Evolutionary conservation across 805 yeast genomes (phyloP).

Genomic region (Candida khao-thaluensis): DNA sequence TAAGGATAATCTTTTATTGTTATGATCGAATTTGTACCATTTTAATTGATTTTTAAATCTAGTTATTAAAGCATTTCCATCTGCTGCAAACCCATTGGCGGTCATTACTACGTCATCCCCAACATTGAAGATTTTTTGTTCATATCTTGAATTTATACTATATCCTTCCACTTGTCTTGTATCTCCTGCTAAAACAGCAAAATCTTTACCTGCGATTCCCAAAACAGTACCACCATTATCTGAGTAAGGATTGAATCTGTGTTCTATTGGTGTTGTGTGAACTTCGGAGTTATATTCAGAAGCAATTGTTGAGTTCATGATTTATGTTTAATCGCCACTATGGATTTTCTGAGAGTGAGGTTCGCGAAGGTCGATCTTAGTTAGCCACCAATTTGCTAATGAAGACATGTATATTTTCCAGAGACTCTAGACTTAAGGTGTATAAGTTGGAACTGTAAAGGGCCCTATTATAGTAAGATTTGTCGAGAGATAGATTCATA

Average conservation of each 20-base stretch:
- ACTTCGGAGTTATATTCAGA: slow-evolving; percentile 65
- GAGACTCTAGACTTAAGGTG: too few species aligned
- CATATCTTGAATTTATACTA: slow-evolving; percentile 88
- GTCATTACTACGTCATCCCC: slow-evolving; percentile 87
- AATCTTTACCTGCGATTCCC: slow-evolving; percentile 97
- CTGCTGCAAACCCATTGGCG: slow-evolving; percentile 97
- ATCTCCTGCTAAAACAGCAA: slow-evolving; percentile 95
- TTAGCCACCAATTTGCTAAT: too few species aligned
- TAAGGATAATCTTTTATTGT: slow-evolving; percentile 63
- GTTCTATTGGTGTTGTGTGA: slow-evolving; percentile 71
- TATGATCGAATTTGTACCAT: slow-evolving; percentile 92
- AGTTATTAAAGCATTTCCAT: slow-evolving; percentile 80
- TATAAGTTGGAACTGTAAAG: too few species aligned
- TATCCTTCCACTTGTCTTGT: slow-evolving; percentile 96
- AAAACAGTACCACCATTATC: slow-evolving; percentile 97
- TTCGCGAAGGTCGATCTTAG: too few species aligned
- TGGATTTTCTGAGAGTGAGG: slow-evolving; percentile 2
- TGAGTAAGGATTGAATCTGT: slow-evolving; percentile 87
- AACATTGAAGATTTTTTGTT: slow-evolving; percentile 82
- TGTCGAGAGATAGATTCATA: too few species aligned
- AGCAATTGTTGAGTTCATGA: slow-evolving; percentile 37
- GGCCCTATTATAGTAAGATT: too few species aligned
- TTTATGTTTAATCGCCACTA: slow-evolving; percentile 10
- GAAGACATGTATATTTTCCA: too few species aligned
- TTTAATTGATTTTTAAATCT: slow-evolving; percentile 67